A percentile compares a stretch with the other conserved stretches of the same genome.
Evolutionary conservation across 257 asterid genomes (phyloP).

Genomic region (Fraxinus quadrangulata): DNA sequence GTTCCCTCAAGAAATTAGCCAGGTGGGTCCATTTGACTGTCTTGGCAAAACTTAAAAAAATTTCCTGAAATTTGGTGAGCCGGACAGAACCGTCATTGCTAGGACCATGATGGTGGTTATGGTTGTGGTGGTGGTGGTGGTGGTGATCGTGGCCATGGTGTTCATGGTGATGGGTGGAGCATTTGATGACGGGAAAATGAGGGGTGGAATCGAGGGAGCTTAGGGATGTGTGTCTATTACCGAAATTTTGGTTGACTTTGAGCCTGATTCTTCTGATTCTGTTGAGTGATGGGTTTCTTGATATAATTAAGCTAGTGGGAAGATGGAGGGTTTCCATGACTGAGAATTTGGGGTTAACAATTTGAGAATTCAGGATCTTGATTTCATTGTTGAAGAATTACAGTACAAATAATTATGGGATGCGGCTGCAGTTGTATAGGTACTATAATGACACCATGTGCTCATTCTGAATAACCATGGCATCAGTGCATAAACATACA

Average conservation of each 20-base stretch:
- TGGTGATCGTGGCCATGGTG: constrained; percentile 21
- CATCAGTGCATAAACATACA: too few species aligned
- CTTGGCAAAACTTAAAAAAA: constrained; percentile 61
- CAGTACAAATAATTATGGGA: background rate
- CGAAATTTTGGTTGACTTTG: constrained; percentile 28
- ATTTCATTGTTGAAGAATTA: constrained; percentile 14
- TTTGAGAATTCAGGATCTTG: constrained; percentile 8
- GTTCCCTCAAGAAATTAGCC: constrained; percentile 75
- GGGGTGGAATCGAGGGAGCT: constrained; percentile 21
- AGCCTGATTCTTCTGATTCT: constrained; percentile 32
- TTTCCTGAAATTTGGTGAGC: constrained; percentile 65
- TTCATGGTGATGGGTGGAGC: constrained; percentile 33
- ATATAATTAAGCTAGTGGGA: constrained; percentile 22
- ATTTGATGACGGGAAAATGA: constrained; percentile 29
- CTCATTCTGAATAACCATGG: background rate
- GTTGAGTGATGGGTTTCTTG: constrained; percentile 28
- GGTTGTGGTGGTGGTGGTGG: constrained; percentile 31
- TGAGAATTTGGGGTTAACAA: background rate
- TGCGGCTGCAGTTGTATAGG: background rate
- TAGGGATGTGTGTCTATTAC: constrained; percentile 16
- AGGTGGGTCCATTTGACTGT: constrained; percentile 63
- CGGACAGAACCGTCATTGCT: constrained; percentile 37
- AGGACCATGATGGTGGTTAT: constrained; percentile 30
- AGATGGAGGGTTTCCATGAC: constrained; percentile 47
- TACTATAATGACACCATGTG: background rate